Conservation (phyloP, 2,329 filamentous ascomycete species). For the Aplosporella prunicola region DNA sequence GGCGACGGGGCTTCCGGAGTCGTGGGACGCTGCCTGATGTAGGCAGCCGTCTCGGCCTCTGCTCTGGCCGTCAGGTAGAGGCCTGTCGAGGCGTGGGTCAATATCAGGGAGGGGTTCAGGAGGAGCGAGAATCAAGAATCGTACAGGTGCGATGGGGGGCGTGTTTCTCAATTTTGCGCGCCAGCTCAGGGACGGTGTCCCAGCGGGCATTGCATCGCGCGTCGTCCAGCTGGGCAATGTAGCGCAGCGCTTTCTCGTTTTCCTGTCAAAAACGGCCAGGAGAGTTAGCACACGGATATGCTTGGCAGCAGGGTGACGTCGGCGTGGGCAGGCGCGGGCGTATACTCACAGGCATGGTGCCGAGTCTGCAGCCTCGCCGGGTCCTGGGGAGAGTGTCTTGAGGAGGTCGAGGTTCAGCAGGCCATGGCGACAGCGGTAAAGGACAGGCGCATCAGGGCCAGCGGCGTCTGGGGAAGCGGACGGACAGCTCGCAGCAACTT, state of each 20-base stretch:
- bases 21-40: conserved; percentile 32
- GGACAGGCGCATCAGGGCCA: conserved; percentile 3
- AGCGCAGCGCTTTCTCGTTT: conserved; percentile 69
- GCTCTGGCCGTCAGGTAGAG: conserved; percentile 39
- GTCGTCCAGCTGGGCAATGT: conserved; percentile 72
- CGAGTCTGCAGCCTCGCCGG: conserved; percentile 4
- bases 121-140: conserved; percentile 24
- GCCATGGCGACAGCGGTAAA: neutral
- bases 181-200: conserved; percentile 76
- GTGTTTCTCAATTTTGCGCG: conserved; percentile 92
- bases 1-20: conserved; percentile 25
- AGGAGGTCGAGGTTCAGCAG: neutral
- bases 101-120: conserved; percentile 8
- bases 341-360: conserved; percentile 5
- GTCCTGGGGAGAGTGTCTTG: conserved; percentile 1
- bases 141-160: conserved; percentile 76
- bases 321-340: neutral
- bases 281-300: conserved; percentile 4
- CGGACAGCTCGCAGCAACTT: conserved; percentile 2
- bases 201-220: conserved; percentile 84
- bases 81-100: conserved; percentile 20
- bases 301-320: conserved; percentile 9
- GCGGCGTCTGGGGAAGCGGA: conserved; percentile 7
- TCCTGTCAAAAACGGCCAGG: conserved; percentile 28
- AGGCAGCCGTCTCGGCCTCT: conserved; percentile 37